Evolutionary conservation across 2,329 filamentous ascomycete species (phyloP), one percentile per base, ranked within the genome.

Genomic region (Nakataea oryzae): DNA sequence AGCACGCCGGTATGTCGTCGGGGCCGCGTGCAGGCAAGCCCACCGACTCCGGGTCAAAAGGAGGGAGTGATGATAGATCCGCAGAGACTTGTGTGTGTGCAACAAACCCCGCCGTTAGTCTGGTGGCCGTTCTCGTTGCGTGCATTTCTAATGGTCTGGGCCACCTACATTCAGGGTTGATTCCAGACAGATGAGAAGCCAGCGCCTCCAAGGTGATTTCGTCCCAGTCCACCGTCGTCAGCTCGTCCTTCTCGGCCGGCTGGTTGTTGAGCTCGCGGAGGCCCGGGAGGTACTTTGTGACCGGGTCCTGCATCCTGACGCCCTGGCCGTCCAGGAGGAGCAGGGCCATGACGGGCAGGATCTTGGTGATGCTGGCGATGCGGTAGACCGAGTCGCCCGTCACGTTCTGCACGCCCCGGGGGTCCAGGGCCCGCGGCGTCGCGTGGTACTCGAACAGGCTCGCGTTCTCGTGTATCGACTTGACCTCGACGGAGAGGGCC

Each of bases 201-300:
- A 61, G 32, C 2, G 32, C 54, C 30, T 54, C 60, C 30, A 61
- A 13, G 4, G 60, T 61, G 29, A 61, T 56, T 11, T 61, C 60
- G 21, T 61, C 60, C 60, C 60, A 61, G 32, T 58, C 56, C 27
- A 58, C 56, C 3, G 29, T 27, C 26, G 56, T 29, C 27, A 58
- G 29, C 28, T 29, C 56, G 13, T 58, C 56, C 56, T 58, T 29
- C 27, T n/a, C 28, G 26, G 27, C 28, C 60, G 60, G 26, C 54
- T 61, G 54, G 13, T 61, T 34, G 60, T 34, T 56, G 11, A 61
- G 26, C 47, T 66, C 64, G 34, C 62, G 69, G 57, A 75, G 66
- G 57, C 75, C 72, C 0, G 79, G 77, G 9, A 81, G 68, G 61
- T 79, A 78, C 41, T 78, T 73, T 1, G 78, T 73, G 6, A 83